Evolutionary conservation across 495 filamentous ascomycete species (phyloP).

Genomic region (Echria macrotheca): DNA sequence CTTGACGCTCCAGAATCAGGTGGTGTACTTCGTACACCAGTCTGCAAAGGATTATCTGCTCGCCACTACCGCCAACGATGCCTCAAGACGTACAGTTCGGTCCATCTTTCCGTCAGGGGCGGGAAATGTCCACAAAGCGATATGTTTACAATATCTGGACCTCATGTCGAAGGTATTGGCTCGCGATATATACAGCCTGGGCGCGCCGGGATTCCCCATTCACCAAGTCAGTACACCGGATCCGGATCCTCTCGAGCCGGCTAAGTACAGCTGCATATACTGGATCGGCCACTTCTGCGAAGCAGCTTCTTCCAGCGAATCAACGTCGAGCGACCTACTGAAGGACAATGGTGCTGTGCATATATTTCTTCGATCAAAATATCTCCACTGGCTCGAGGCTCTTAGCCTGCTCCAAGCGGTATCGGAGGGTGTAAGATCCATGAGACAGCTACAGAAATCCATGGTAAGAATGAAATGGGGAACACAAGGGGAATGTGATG

Average conservation of each 20-base stretch:
- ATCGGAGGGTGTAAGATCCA: constrained; percentile 21
- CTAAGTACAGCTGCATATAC: constrained; percentile 34
- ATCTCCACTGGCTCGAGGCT: constrained; percentile 24
- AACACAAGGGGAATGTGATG: too few species aligned
- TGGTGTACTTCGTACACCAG: constrained; percentile 34
- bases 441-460: constrained; percentile 19
- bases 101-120: constrained; percentile 3
- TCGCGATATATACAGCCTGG: constrained; percentile 20
- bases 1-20: constrained; percentile 23
- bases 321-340: constrained; percentile 7
- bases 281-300: constrained; percentile 35
- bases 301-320: not conserved
- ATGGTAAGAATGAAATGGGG: too few species aligned
- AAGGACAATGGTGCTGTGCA: not conserved
- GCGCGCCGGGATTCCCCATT: constrained; percentile 9
- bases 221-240: constrained; percentile 14
- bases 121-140: constrained; percentile 23
- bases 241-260: constrained; percentile 26
- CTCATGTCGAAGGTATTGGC: constrained; percentile 15
- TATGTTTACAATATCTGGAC: constrained; percentile 26
- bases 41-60: constrained; percentile 36
- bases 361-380: constrained; percentile 7
- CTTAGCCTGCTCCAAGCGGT: constrained; percentile 28
- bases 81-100: not conserved
- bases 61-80: not conserved